Conservation (phyloP, 108 stramenopile genomes). For the Nannochloropsis granulata region DNA sequence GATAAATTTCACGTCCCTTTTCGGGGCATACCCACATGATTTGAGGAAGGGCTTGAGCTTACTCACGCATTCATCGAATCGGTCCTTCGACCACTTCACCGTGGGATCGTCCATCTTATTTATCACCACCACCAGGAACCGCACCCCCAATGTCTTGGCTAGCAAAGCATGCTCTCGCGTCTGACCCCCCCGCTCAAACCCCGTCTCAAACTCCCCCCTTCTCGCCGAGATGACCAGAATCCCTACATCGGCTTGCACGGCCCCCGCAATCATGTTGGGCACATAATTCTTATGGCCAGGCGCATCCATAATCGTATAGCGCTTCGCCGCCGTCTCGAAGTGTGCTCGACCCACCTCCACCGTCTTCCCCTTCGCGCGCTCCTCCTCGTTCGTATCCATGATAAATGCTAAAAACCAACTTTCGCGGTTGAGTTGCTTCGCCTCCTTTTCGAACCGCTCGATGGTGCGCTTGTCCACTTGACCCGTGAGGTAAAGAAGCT, state of each 20-base stretch:
- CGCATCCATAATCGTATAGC: conserved; percentile 98
- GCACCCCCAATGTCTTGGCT: conserved; percentile 94
- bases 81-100: conserved; percentile 49
- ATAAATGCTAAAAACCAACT: conserved; percentile 99
- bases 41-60: conserved; percentile 94
- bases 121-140: conserved; percentile 85
- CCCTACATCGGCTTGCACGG: conserved; percentile 73
- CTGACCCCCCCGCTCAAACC: conserved; percentile 96
- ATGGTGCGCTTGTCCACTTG: conserved; percentile 96
- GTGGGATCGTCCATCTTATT: conserved; percentile 99
- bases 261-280: conserved; percentile 87
- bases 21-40: conserved; percentile 84
- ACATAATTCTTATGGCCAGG: conserved; percentile 99
- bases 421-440: conserved; percentile 97
- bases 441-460: conserved; percentile 92
- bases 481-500: conserved; percentile 71
- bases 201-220: conserved; percentile 58
- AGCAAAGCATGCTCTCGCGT: conserved; percentile 97
- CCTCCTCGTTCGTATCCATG: conserved; percentile 99
- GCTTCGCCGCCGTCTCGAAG: conserved; percentile 77
- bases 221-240: conserved; percentile 96
- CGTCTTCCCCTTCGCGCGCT: conserved; percentile 98
- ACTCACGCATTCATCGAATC: conserved; percentile 84
- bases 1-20: conserved; percentile 91
- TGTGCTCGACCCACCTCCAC: conserved; percentile 96